Evolutionary conservation across 2,329 filamentous ascomycete species (phyloP).

Genomic region (Mycocentrospora acerina): DNA sequence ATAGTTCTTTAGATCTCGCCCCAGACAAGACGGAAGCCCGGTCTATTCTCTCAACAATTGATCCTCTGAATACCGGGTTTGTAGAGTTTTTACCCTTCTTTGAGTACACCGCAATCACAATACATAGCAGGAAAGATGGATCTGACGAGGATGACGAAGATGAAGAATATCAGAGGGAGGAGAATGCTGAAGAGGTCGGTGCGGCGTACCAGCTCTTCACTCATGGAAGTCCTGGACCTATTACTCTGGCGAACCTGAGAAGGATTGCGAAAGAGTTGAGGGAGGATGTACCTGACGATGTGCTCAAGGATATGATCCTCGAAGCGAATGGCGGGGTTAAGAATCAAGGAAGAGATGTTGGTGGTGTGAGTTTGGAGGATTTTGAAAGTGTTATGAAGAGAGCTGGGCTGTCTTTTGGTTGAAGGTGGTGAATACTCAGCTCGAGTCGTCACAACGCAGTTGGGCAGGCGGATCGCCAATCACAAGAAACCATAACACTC

Average conservation of each 20-base stretch:
- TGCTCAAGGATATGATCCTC: conserved; percentile 89
- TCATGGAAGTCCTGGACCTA: conserved; percentile 58
- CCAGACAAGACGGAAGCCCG: conserved; percentile 66
- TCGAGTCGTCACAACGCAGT: no score
- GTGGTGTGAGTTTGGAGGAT: conserved; percentile 74
- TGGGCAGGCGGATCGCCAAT: no score
- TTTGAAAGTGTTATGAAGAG: conserved; percentile 84
- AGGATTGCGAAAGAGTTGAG: conserved; percentile 78
- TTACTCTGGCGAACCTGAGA: conserved; percentile 76
- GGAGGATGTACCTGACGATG: conserved; percentile 79
- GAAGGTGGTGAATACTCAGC: conserved; percentile 33
- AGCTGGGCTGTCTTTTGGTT: conserved; percentile 75
- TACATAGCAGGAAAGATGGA: conserved; percentile 54
- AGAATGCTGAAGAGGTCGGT: conserved; percentile 66
- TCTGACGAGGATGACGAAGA: conserved; percentile 45
- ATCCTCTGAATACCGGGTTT: conserved; percentile 77
- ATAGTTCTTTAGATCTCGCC: conserved; percentile 77
- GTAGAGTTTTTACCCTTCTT: conserved; percentile 81
- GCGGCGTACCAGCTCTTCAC: conserved; percentile 84
- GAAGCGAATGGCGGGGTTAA: conserved; percentile 81
- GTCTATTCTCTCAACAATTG: conserved; percentile 77
- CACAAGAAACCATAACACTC: not conserved
- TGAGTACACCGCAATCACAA: conserved; percentile 82
- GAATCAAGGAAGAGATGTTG: conserved; percentile 55
- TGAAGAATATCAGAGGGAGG: conserved; percentile 34